phyloP scores from a whole-genome alignment of 257 asterid species.

The Plantago major region DNA sequence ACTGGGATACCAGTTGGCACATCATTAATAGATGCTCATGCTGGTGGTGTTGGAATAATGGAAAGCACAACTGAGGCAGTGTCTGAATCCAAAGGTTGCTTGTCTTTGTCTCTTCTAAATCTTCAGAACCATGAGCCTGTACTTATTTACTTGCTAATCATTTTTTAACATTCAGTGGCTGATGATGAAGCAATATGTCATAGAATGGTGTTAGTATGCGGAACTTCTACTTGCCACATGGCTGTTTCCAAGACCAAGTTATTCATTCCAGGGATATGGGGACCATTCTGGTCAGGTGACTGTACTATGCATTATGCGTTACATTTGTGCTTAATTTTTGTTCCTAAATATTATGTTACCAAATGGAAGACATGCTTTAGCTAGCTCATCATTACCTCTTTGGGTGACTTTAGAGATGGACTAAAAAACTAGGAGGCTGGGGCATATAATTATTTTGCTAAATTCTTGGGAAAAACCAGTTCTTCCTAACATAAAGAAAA shows the following conservation, averaged over 20 bases:
- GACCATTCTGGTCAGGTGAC: constrained; percentile 99
- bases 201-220: constrained; percentile 95
- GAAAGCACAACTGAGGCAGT: constrained; percentile 59
- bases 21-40: constrained; percentile 97
- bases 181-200: constrained; percentile 74
- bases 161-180: constrained; percentile 36
- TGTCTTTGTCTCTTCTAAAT: constrained; percentile 12
- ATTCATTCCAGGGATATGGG: constrained; percentile 99
- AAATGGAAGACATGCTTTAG: too few species aligned
- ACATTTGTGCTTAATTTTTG: not conserved
- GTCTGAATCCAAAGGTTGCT: constrained; percentile 48
- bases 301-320: not conserved
- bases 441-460: too few species aligned
- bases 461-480: too few species aligned
- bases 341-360: too few species aligned
- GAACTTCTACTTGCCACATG: constrained; percentile 99
- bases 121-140: constrained; percentile 10
- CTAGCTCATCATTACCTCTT: too few species aligned
- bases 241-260: constrained; percentile 69
- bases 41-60: constrained; percentile 98
- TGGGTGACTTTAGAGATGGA: too few species aligned
- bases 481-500: too few species aligned
- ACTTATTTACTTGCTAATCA: constrained; percentile 7
- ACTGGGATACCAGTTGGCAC: constrained; percentile 93
- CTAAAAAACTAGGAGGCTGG: too few species aligned